Evolutionary conservation across 441 rosid species (phyloP).

Genomic region (Metrosideros polymorpha): DNA sequence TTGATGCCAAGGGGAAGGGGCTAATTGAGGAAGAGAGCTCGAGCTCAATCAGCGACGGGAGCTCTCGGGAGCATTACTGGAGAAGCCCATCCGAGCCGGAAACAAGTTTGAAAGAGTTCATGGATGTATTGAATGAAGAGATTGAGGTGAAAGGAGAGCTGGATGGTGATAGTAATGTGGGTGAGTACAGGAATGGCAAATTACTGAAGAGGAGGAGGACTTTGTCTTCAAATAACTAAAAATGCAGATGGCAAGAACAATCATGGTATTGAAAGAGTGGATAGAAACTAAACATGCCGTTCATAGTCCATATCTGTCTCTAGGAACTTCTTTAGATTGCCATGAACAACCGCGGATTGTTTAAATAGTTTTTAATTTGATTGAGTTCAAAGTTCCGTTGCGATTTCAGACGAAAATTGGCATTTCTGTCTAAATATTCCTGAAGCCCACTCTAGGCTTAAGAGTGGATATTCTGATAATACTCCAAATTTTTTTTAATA

Average conservation of each 20-base stretch:
- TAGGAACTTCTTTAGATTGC: background rate
- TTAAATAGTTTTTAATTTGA: no score
- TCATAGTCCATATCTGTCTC: background rate
- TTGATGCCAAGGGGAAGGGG: conserved; percentile 16
- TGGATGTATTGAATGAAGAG: background rate
- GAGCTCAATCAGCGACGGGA: conserved; percentile 24
- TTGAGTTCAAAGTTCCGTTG: no score
- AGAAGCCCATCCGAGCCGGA: conserved; percentile 22
- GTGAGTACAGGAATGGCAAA: conserved; percentile 13
- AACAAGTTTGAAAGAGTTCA: conserved; percentile 13
- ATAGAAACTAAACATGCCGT: background rate
- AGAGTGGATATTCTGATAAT: background rate
- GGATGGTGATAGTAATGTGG: conserved; percentile 1
- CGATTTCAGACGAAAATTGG: no score
- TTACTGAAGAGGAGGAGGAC: conserved; percentile 36
- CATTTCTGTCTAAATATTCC: no score
- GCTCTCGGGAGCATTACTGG: background rate
- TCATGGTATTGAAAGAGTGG: background rate
- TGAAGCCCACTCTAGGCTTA: background rate
- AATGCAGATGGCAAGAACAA: background rate
- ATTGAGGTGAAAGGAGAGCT: background rate
- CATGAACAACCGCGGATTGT: background rate
- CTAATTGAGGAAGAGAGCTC: conserved; percentile 15
- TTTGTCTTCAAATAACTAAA: conserved; percentile 19
- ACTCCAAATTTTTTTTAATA: no score